Conservation (phyloP, 345 rosid species). For the Acer saccharum region DNA sequence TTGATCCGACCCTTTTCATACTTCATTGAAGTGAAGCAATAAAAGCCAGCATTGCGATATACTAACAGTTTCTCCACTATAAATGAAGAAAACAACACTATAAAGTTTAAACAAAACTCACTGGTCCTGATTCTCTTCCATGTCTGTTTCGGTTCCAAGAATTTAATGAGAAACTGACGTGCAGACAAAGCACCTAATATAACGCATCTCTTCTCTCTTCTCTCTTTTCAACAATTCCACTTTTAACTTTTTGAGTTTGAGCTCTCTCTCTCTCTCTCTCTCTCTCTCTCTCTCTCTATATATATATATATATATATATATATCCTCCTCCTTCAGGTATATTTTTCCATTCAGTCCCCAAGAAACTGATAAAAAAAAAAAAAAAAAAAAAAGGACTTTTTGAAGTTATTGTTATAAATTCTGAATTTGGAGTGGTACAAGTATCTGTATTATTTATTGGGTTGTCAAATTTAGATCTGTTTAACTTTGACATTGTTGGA, state of each 20-base stretch:
- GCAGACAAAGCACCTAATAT: background rate
- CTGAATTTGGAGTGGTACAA: background rate
- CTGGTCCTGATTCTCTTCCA: background rate
- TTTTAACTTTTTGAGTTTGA: background rate
- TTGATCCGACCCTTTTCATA: too few species aligned
- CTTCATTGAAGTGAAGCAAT: too few species aligned
- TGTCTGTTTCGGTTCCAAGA: background rate
- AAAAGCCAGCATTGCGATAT: background rate
- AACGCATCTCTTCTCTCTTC: background rate
- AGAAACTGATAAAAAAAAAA: background rate
- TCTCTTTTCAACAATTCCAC: background rate
- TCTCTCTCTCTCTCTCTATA: background rate
- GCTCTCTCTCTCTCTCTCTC: background rate
- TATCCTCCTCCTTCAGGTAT: background rate
- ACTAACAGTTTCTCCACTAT: background rate
- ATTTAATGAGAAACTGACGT: slow-evolving; percentile 1
- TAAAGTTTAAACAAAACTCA: background rate
- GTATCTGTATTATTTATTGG: background rate
- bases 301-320: too few species aligned
- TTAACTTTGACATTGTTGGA: background rate
- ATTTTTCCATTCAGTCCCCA: background rate
- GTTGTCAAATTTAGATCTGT: background rate
- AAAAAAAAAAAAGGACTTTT: background rate
- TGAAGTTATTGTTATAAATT: background rate
- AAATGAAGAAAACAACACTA: background rate